Evolutionary conservation across 169 alveolate species (phyloP).

Genomic region (Plasmodium vivax): DNA sequence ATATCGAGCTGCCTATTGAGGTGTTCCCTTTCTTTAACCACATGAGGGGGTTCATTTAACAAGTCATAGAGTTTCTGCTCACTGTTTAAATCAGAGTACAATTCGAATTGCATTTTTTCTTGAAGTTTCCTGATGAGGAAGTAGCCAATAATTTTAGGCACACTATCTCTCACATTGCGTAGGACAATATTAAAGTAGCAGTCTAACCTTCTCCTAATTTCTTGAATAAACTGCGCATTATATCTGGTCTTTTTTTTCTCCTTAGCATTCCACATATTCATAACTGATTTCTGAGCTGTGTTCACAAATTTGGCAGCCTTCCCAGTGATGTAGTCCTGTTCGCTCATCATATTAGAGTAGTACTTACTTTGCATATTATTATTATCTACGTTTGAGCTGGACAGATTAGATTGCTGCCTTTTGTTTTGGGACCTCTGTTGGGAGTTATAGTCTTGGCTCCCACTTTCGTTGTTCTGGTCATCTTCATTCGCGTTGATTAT

Average conservation of each 20-base stretch:
- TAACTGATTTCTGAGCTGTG: constrained; percentile 78
- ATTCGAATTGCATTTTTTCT: constrained; percentile 80
- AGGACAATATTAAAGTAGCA: constrained; percentile 95
- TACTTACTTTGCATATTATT: constrained; percentile 7
- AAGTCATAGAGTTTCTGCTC: constrained; percentile 78
- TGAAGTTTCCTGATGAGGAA: constrained; percentile 88
- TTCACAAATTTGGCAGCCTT: constrained; percentile 81
- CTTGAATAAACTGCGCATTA: constrained; percentile 90
- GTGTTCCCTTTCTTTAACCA: constrained; percentile 85
- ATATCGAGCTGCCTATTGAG: constrained; percentile 82
- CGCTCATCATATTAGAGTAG: constrained; percentile 36
- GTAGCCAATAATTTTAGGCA: constrained; percentile 97
- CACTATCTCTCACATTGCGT: constrained; percentile 96
- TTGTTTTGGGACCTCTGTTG: constrained; percentile 17
- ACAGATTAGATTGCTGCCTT: constrained; percentile 26
- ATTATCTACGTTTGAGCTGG: constrained; percentile 25
- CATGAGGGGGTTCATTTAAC: constrained; percentile 87
- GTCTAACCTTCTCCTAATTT: constrained; percentile 95
- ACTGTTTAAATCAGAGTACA: constrained; percentile 80
- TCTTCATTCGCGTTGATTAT: constrained; percentile 75
- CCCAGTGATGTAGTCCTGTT: constrained; percentile 74
- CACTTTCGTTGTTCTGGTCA: constrained; percentile 70
- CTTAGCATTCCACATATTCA: constrained; percentile 76
- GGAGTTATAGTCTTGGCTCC: neutral
- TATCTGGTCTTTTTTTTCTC: constrained; percentile 86